Evolutionary conservation across 345 rosid genomes (phyloP), one percentile per base, ranked within the genome.

Genomic region (Ceriops decandra): DNA sequence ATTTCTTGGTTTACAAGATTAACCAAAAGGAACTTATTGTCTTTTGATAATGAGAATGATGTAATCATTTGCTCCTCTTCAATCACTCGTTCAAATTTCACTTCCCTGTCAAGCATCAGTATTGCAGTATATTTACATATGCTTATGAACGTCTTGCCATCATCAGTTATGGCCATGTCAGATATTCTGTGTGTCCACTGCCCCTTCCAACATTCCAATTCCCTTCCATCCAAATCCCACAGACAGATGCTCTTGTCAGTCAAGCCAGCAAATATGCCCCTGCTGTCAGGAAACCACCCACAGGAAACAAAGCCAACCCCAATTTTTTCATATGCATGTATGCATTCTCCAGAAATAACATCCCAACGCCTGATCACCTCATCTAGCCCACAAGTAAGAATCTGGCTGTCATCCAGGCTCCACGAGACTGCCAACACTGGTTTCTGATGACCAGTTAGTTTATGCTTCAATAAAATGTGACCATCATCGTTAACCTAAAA

Each of bases 1-100:
- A 88, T 86, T 77, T 88, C 93, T 70, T 88, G 93, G 78, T 82
- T 82, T n/a, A 75, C 27, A 63, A 88, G 89, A 73, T 82, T 86
- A 24, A 88, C 85, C 70, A 88, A 77, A 28, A 88, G 60, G 79
- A 72, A 76, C 61, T 75, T 88, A 71, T 81, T 79, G 68, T 86
- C 93, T 65, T 74, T 72, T 4, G 93, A 88, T 69, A 88, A 80
- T 9, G 89, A 76, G 78, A 88, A 88, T 2, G 93, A 86, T 47
- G 91, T 88, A 46, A 88, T 82, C 71, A 70, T 54, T 47, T 88
- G 82, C 64, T 79, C 88, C 77, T 88, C 93, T 72, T 81, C 89
- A 22, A 88, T 88, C 72, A 79, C 46, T 59, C 82, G 85, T 70
- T 86, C 93, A 63, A 71, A 51, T 38, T 71, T 78, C 16, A 74